These are phyloP conservation scores for Nakazawaea siamensis DNA, from an alignment of 805 yeast species.

Conservation along the genomic window DNA sequence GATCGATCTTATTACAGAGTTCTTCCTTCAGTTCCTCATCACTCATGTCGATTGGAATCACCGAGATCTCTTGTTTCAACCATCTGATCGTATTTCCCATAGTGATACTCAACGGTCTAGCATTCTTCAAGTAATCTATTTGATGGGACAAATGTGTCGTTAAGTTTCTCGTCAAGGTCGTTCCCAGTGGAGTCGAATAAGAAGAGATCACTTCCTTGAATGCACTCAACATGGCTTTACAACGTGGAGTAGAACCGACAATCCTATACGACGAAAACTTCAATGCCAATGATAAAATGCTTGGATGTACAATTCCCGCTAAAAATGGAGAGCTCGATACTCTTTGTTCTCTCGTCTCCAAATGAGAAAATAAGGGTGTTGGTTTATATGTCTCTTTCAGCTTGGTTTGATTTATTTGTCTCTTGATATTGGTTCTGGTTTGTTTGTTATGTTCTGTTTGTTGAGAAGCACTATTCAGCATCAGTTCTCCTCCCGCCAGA, in stretches of 20 bases:
- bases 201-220: slow-evolving; percentile 75
- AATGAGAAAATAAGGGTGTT: slow-evolving; percentile 67
- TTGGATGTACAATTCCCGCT: slow-evolving; percentile 77
- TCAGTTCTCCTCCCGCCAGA: slow-evolving; percentile 4
- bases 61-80: slow-evolving; percentile 90
- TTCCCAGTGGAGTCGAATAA: slow-evolving; percentile 78
- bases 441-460: slow-evolving; percentile 26
- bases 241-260: slow-evolving; percentile 85
- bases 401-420: slow-evolving; percentile 44
- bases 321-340: slow-evolving; percentile 47
- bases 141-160: slow-evolving; percentile 85
- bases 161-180: slow-evolving; percentile 79
- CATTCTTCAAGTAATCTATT: slow-evolving; percentile 83
- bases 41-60: slow-evolving; percentile 62
- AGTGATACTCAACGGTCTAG: slow-evolving; percentile 84
- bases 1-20: slow-evolving; percentile 63
- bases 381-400: slow-evolving; percentile 38
- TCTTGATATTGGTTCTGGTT: slow-evolving; percentile 43
- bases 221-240: slow-evolving; percentile 76
- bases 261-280: slow-evolving; percentile 77
- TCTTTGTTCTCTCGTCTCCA: slow-evolving; percentile 75
- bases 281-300: slow-evolving; percentile 68
- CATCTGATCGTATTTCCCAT: slow-evolving; percentile 98
- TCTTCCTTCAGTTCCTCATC: slow-evolving; percentile 61
- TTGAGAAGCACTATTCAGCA: slow-evolving; percentile 4